Conservation (phyloP, 2,329 filamentous ascomycete species). For the Ophiostoma ips region DNA sequence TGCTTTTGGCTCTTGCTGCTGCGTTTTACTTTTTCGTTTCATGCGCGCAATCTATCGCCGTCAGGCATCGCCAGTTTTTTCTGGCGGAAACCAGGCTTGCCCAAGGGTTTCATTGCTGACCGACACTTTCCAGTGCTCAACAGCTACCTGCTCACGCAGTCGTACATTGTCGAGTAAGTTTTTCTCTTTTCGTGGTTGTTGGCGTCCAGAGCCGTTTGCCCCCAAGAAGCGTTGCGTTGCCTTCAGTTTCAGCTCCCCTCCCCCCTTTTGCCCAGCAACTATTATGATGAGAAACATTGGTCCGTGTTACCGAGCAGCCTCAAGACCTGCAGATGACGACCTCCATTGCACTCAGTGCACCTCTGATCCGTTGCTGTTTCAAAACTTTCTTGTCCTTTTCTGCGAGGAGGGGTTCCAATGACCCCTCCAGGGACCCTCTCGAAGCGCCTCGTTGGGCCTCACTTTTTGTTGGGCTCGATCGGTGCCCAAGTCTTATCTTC, state of each 20-base stretch:
- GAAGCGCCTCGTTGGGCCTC: neutral
- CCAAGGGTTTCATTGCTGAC: slow-evolving; percentile 8
- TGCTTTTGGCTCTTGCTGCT: neutral
- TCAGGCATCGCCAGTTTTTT: neutral
- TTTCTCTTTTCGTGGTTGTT: neutral
- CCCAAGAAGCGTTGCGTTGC: neutral
- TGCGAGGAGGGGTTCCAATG: neutral
- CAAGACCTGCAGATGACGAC: slow-evolving; percentile 72
- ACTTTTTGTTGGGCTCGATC: neutral
- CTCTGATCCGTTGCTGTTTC: slow-evolving; percentile 40
- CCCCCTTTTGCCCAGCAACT: slow-evolving; percentile 8
- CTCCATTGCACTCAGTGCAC: slow-evolving; percentile 47
- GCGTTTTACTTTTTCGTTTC: slow-evolving; percentile 1
- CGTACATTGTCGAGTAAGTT: slow-evolving; percentile 68
- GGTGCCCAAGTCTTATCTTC: neutral
- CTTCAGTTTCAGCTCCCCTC: neutral
- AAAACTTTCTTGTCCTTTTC: neutral
- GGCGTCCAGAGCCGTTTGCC: too few relatives aligned
- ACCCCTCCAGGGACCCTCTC: neutral
- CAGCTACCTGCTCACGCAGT: slow-evolving; percentile 52
- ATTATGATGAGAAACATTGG: slow-evolving; percentile 67
- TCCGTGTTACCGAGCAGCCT: slow-evolving; percentile 77
- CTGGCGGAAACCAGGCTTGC: neutral
- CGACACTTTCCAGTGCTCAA: slow-evolving; percentile 37
- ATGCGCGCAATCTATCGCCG: slow-evolving; percentile 1